Evolutionary conservation across 352 stramenopile species (phyloP).

Genomic region (Globisporangium echinulatum): DNA sequence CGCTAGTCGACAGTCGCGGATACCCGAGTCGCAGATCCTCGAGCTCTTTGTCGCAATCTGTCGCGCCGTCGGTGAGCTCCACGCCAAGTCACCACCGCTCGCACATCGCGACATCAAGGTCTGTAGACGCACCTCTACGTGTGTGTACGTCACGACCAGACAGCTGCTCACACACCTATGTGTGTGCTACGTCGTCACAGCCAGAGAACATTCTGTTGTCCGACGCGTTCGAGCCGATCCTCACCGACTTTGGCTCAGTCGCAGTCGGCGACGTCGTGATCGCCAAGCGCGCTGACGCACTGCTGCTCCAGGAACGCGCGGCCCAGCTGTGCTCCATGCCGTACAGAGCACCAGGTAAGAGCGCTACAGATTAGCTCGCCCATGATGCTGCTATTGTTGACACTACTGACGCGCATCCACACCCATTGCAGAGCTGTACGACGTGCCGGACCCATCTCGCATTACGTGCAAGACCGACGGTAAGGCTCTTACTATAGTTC

Average conservation of each 20-base stretch:
- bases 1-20: slow-evolving; percentile 26
- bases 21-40: slow-evolving; percentile 63
- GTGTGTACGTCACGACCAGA: not conserved
- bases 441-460: slow-evolving; percentile 61
- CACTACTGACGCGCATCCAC: too few species aligned
- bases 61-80: slow-evolving; percentile 67
- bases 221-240: slow-evolving; percentile 64
- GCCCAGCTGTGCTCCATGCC: slow-evolving; percentile 82
- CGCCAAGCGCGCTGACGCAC: slow-evolving; percentile 61
- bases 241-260: slow-evolving; percentile 88
- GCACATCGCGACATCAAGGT: slow-evolving; percentile 87
- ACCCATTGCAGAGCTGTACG: slow-evolving; percentile 65
- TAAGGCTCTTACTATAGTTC: slow-evolving; percentile 5
- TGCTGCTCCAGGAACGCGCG: slow-evolving; percentile 82
- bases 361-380: not conserved
- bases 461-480: slow-evolving; percentile 76
- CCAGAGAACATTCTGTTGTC: slow-evolving; percentile 85
- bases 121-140: not conserved
- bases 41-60: slow-evolving; percentile 84
- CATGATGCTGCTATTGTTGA: not conserved
- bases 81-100: slow-evolving; percentile 60
- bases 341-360: slow-evolving; percentile 73
- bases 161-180: too few species aligned
- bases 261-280: slow-evolving; percentile 57
- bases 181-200: slow-evolving; percentile 16